phyloP scores from a whole-genome alignment of 164 flowering plant genomes.

The Umbellularia californica region DNA sequence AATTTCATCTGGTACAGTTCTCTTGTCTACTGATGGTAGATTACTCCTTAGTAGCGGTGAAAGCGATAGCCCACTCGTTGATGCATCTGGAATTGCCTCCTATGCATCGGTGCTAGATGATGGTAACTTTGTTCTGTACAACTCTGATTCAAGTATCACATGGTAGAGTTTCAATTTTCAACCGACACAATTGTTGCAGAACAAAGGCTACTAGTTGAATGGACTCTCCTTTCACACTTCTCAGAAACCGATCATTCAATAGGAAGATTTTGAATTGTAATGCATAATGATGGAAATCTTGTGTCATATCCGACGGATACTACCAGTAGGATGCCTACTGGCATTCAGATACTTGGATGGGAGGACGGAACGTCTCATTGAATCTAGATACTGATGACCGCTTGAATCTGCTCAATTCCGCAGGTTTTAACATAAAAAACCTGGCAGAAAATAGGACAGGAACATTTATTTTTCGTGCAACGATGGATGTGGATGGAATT shows the following conservation, averaged over 20 bases:
- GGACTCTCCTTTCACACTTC: not conserved
- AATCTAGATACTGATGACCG: conserved; percentile 1
- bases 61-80: not conserved
- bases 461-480: conserved; percentile 11
- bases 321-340: conserved; percentile 9
- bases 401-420: no score
- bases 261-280: not conserved
- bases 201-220: not conserved
- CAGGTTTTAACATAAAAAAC: no score
- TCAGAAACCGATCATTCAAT: not conserved
- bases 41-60: not conserved
- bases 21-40: not conserved
- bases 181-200: conserved; percentile 7
- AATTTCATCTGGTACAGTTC: not conserved
- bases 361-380: conserved; percentile 4
- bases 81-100: not conserved
- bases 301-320: conserved; percentile 8
- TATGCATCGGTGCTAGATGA: conserved; percentile 29
- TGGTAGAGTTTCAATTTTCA: conserved; percentile 9
- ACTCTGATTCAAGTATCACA: not conserved
- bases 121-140: conserved; percentile 33
- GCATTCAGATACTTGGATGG: not conserved
- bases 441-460: not conserved
- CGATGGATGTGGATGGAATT: conserved; percentile 12
- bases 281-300: conserved; percentile 6